These are phyloP conservation scores for Gelatoporia subvermispora DNA, from an alignment of 768 basidiomycete genomes.

Conservation along the genomic window DNA sequence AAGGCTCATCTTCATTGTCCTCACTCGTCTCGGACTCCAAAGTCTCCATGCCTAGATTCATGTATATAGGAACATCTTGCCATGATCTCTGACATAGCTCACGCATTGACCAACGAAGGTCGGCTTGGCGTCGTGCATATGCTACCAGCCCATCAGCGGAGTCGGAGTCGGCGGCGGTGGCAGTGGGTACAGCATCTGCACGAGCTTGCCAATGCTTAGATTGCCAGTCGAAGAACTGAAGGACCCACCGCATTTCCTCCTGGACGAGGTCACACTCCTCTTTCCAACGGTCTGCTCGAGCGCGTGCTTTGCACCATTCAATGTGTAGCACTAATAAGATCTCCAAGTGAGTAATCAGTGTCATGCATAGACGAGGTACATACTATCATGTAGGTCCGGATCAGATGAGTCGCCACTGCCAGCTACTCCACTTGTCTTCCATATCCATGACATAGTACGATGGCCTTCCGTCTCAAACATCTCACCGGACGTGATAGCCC, in stretches of 20 bases:
- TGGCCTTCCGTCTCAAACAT: slow-evolving; percentile 4
- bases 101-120: not conserved
- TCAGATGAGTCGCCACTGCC: not conserved
- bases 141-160: not conserved
- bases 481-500: not conserved
- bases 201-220: not conserved
- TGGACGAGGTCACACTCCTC: slow-evolving; percentile 13
- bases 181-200: not conserved
- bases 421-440: not conserved
- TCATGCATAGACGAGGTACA: not conserved
- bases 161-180: not conserved
- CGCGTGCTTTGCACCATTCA: slow-evolving; percentile 11
- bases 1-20: too few relatives aligned
- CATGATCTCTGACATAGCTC: not conserved
- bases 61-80: not conserved
- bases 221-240: not conserved
- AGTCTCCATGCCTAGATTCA: too few relatives aligned
- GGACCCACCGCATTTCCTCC: slow-evolving; percentile 15
- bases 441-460: slow-evolving; percentile 12
- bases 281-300: slow-evolving; percentile 9
- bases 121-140: slow-evolving; percentile 1
- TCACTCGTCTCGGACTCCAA: too few relatives aligned
- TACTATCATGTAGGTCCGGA: not conserved
- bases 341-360: too few relatives aligned
- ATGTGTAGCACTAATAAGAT: slow-evolving; percentile 3